Evolutionary conservation across 73 alveolate genomes (phyloP).

Genomic region (Paramecium pentaurelia): DNA sequence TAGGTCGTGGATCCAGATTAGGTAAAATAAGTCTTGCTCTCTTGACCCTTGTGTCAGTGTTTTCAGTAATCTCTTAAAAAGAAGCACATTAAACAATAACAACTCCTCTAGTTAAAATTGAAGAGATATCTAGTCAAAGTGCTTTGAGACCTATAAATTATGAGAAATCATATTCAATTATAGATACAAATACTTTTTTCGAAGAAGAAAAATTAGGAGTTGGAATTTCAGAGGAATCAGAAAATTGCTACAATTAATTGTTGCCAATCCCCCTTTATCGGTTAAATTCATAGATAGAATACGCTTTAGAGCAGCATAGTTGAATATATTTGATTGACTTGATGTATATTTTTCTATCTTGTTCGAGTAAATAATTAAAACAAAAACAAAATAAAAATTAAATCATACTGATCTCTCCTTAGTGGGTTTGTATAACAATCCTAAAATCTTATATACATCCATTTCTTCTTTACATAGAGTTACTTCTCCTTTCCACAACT

Average conservation of each 20-base stretch:
- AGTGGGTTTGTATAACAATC: constrained; percentile 80
- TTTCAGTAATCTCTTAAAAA: constrained; percentile 11
- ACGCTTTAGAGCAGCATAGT: neutral
- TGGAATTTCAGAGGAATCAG: neutral
- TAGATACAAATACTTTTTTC: neutral
- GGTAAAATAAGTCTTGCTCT: constrained; percentile 44
- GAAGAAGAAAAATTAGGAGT: neutral
- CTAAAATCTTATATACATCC: constrained; percentile 81
- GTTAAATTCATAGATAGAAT: neutral
- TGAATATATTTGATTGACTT: neutral
- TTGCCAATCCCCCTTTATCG: neutral
- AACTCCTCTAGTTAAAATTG: constrained; percentile 3
- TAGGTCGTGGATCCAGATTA: constrained; percentile 18
- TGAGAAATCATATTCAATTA: neutral
- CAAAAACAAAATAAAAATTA: neutral
- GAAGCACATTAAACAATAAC: neutral
- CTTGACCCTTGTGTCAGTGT: constrained; percentile 34
- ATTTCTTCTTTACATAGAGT: constrained; percentile 83
- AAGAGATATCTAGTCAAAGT: neutral
- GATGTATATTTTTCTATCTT: neutral
- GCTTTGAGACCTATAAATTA: neutral
- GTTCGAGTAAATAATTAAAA: neutral
- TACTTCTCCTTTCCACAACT: constrained; percentile 65
- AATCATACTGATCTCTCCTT: constrained; percentile 88
- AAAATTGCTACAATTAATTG: neutral